These are phyloP conservation scores for Auriscalpium orientale DNA, from an alignment of 768 basidiomycete species.

Conservation along the genomic window DNA sequence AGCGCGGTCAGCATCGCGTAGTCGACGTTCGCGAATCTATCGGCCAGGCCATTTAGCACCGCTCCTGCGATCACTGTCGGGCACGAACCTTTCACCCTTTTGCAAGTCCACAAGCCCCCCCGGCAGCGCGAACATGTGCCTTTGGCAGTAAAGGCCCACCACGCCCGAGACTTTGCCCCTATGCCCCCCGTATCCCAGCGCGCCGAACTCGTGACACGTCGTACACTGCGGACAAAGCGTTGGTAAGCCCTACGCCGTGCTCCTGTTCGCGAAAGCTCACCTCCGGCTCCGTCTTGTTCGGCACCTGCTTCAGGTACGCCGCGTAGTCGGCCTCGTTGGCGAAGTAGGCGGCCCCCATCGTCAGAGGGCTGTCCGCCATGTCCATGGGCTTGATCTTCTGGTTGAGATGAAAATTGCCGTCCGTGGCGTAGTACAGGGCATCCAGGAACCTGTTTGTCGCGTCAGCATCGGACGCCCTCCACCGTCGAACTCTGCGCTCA, in stretches of 20 bases:
- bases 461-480: neutral
- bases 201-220: neutral
- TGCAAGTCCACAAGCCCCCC: neutral
- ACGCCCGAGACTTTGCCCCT: neutral
- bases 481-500: neutral
- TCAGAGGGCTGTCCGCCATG: neutral
- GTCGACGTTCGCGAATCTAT: neutral
- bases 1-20: neutral
- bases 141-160: neutral
- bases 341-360: neutral
- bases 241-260: too few relatives aligned
- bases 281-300: slow-evolving; percentile 1
- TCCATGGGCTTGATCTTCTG: neutral
- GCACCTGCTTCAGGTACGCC: neutral
- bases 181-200: neutral
- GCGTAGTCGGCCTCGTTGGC: neutral
- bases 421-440: neutral
- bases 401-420: neutral
- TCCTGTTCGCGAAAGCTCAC: too few relatives aligned
- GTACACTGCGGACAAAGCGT: too few relatives aligned
- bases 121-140: neutral
- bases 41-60: neutral
- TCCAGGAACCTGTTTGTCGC: neutral
- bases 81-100: neutral
- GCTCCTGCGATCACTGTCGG: neutral